Percentiles rank a stretch among this genome's conserved stretches.
Evolutionary conservation across 768 basidiomycete species (phyloP).

Genomic region (Ramaria sp.): DNA sequence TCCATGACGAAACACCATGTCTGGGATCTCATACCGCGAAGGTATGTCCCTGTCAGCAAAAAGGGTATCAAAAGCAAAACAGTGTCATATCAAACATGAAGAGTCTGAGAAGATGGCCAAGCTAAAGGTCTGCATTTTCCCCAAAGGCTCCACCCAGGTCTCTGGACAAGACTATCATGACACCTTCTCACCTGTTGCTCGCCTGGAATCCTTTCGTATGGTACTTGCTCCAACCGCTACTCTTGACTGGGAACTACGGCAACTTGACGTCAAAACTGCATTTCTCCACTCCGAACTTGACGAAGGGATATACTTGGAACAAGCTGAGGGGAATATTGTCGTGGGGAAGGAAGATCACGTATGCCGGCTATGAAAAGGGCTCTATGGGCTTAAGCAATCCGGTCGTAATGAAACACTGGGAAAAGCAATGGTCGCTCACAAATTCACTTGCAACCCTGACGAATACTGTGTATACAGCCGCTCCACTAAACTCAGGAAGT

Average conservation of each 20-base stretch:
- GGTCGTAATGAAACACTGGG: slow-evolving; percentile 18
- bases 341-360: background rate
- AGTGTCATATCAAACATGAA: too few species aligned
- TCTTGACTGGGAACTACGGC: slow-evolving; percentile 24
- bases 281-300: slow-evolving; percentile 29
- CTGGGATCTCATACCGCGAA: background rate
- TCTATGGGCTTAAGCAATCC: slow-evolving; percentile 34
- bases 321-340: slow-evolving; percentile 21
- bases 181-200: background rate
- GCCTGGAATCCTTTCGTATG: background rate
- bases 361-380: slow-evolving; percentile 18
- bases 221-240: slow-evolving; percentile 28
- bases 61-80: background rate
- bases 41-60: background rate
- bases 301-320: slow-evolving; percentile 32
- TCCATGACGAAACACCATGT: background rate
- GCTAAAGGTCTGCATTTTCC: background rate
- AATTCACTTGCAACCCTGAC: background rate
- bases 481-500: background rate
- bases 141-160: background rate
- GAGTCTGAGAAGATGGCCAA: background rate
- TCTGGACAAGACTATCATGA: background rate
- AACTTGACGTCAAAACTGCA: slow-evolving; percentile 32
- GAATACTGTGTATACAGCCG: background rate
- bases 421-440: background rate